Base-by-base conservation (phyloP, 2,329 filamentous ascomycete genomes). In the Blumeria hordei region DNA sequence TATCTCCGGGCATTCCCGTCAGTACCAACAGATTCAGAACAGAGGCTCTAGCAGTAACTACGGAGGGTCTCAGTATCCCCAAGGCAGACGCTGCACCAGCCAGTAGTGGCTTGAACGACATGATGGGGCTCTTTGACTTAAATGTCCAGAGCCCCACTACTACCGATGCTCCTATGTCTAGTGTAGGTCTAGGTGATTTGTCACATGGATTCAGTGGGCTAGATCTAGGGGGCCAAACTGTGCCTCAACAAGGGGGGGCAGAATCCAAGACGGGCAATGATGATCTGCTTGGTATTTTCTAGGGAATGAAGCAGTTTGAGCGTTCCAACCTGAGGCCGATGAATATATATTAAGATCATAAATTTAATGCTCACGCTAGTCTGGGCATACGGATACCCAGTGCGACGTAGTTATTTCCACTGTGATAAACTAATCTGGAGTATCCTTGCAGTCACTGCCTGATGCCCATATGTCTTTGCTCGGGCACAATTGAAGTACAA, bases 191-290 rank as follows among this genome's bases (percentile, higher is more conserved):
- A 36, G 61, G 66, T 51, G 62, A 66, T 59, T 54, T 67, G 60
- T 73, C 95, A 73, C 87, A 87, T 64, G 88, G 88, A 0, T 93
- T 98, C 65, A 85, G 81, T 33, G 80, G 79, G 4, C 72, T 98
- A 70, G 81, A 86, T 69, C 72, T 98, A 64, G 76, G 80, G 50
- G 78, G 77, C 43, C 77, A 72, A 59, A 77, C 81, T 60, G 78
- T 83, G 16, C 71, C 72, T 10, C 75, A 78, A 65, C 76, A 83
- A 63, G 65, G 79, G 59, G 62, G 66, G 18, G 64, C 61, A 34
- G 63, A 62, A 47, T 59, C 52, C 49, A 75, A 77, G 66, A 76
- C 78, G 66, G 74, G 65, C 33, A 69, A 68, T 57, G 67, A 83
- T 58, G 81, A 85, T 67, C 68, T 84, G 60, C 62, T 79, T 52